These are phyloP conservation scores for Gymnopilus junonius DNA, from an alignment of 768 basidiomycete species.

Conservation along the genomic window DNA sequence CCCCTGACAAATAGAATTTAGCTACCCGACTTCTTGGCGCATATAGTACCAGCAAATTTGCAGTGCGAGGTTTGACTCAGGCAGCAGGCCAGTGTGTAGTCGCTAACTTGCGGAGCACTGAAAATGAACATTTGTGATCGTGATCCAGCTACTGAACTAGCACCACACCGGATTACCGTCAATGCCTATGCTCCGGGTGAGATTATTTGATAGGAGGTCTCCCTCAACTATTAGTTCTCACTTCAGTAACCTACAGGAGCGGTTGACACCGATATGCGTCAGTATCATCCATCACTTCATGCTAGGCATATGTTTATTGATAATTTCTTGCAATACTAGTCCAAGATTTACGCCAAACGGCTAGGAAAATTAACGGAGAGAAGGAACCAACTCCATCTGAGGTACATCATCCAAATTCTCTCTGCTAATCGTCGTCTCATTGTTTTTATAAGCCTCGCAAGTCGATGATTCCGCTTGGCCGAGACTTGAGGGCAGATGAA, in stretches of 20 bases:
- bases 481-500: too few relatives aligned
- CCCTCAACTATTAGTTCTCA: too few relatives aligned
- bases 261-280: conserved; percentile 19
- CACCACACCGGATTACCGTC: conserved; percentile 34
- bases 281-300: neutral
- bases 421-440: too few relatives aligned
- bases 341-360: neutral
- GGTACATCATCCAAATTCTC: too few relatives aligned
- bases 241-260: conserved; percentile 1
- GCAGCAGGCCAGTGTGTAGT: conserved; percentile 30
- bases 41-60: conserved; percentile 44
- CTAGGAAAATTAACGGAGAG: too few relatives aligned
- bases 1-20: too few relatives aligned
- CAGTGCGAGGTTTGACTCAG: conserved; percentile 45
- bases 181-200: conserved; percentile 39
- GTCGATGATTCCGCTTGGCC: too few relatives aligned
- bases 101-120: neutral
- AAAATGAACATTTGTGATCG: neutral
- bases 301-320: neutral
- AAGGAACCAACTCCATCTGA: too few relatives aligned
- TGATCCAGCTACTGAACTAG: conserved; percentile 20
- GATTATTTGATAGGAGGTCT: too few relatives aligned
- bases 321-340: neutral
- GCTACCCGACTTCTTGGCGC: conserved; percentile 8
- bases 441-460: too few relatives aligned